Base-by-base conservation (phyloP, 495 filamentous ascomycete genomes). In the Annulohypoxylon nitens region DNA sequence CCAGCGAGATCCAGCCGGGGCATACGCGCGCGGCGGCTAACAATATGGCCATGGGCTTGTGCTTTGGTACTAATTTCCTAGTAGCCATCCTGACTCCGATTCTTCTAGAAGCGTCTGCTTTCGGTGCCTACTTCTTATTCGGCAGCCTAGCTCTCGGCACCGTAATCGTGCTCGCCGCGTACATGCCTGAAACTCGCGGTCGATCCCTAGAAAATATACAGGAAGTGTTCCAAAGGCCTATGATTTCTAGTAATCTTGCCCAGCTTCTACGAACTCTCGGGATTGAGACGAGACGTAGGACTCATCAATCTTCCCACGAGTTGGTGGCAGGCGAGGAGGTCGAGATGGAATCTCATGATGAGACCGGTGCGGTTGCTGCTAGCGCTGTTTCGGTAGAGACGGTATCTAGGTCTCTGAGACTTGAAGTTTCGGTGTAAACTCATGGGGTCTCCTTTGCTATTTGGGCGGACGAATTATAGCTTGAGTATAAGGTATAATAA, bases 41-140 rank as follows among this genome's bases (percentile, higher is more conserved):
- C 0, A 85, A 83, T 63, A 69, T 88, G 2, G 83, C 83, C 0
- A 83, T 88, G 69, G 70, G 74, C 11, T 63, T 79, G n/a, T 70
- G 69, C 18, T 77, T 76, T 25, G 75, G 67, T 9, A 79, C 77
- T 5, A 92, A 92, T 72, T 92, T 87, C 76, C 73, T 92, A n/a
- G 85, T 92, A 1, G 90, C 90, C 1, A 83, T 92, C 57, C 84
- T 85, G 4, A 90, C 90, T 0, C 91, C 90, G 0, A 85, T 91
- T 7, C 79, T 93, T 14, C 79, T 92, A 12, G 85, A 86, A 0
- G 83, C 82, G 4, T 88, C 84, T 6, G 83, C 81, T 5, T 90
- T 78, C 45, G 88, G 87, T 0, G 85, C 86, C 0, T 91, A 91
- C 73, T 91, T 91, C 58, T 75, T 91, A 8, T 91, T 88, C 66